Conservation (phyloP, 805 yeast species). For the Kodamaea kakaduensis region DNA sequence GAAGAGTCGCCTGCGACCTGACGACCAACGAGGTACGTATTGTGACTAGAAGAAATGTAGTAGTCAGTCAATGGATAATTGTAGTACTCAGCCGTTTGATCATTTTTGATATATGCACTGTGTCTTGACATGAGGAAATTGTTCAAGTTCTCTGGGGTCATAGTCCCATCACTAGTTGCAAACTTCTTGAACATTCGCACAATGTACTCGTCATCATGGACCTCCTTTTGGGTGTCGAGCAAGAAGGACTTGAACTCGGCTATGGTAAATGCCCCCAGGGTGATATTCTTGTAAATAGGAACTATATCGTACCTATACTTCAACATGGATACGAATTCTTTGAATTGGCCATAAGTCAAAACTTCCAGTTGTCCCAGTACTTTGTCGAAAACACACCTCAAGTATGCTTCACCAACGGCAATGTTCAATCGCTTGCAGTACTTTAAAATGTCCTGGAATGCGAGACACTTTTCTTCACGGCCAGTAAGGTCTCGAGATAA, state of each 20-base stretch:
- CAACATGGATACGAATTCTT: slow-evolving; percentile 63
- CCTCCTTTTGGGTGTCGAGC: slow-evolving; percentile 45
- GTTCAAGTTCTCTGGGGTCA: slow-evolving; percentile 24
- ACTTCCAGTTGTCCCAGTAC: slow-evolving; percentile 42
- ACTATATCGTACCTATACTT: slow-evolving; percentile 63
- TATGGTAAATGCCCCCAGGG: slow-evolving; percentile 17
- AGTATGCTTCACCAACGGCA: slow-evolving; percentile 53
- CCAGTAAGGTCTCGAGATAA: slow-evolving; percentile 20
- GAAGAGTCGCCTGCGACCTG: slow-evolving; percentile 87
- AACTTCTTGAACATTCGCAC: slow-evolving; percentile 28
- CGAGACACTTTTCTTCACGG: slow-evolving; percentile 31
- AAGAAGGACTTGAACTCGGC: slow-evolving; percentile 39
- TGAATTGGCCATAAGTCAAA: slow-evolving; percentile 70
- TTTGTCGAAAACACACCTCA: slow-evolving; percentile 47
- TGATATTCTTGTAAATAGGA: slow-evolving; percentile 41
- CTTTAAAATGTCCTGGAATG: slow-evolving; percentile 64
- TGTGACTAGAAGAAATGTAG: slow-evolving; percentile 89
- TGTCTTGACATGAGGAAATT: slow-evolving; percentile 30
- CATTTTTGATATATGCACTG: slow-evolving; percentile 16
- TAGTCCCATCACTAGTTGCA: slow-evolving; percentile 13
- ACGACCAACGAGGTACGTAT: slow-evolving; percentile 84
- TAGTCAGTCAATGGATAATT: slow-evolving; percentile 73
- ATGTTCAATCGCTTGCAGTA: slow-evolving; percentile 68
- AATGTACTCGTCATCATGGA: slow-evolving; percentile 22
- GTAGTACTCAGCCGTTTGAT: slow-evolving; percentile 17